Conservation (phyloP, 1,284 basidiomycete species). For the Pterula multifida region DNA sequence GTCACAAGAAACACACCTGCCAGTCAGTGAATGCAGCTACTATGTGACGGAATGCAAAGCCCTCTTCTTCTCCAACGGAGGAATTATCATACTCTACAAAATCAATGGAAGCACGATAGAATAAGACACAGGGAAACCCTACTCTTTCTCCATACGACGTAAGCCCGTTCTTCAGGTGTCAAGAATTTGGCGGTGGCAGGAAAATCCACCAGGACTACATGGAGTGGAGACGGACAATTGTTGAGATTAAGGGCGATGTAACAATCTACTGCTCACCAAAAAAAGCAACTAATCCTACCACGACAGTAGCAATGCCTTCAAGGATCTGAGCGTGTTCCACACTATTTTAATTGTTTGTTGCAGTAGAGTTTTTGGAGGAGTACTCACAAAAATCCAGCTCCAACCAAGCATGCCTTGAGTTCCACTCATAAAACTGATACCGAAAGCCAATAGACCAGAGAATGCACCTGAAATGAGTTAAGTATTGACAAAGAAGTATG, state of each 20-base stretch:
- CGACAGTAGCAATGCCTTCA: conserved; percentile 40
- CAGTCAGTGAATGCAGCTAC: conserved; percentile 46
- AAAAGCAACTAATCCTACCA: conserved; percentile 31
- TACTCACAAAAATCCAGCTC: conserved; percentile 41
- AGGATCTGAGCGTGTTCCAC: conserved; percentile 26
- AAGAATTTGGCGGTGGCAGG: conserved; percentile 45
- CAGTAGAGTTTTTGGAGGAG: conserved; percentile 1
- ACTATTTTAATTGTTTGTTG: background rate
- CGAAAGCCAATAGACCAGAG: conserved; percentile 32
- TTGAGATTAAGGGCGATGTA: background rate
- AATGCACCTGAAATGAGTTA: conserved; percentile 21
- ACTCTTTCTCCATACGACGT: conserved; percentile 54
- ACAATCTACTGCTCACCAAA: conserved; percentile 22
- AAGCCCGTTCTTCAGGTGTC: conserved; percentile 46
- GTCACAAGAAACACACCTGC: conserved; percentile 30
- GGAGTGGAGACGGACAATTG: background rate
- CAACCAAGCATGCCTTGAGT: conserved; percentile 27
- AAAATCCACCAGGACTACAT: conserved; percentile 42
- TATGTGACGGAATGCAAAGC: conserved; percentile 41
- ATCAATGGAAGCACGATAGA: background rate
- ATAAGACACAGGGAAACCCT: conserved; percentile 8
- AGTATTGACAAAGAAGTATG: background rate
- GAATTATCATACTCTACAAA: conserved; percentile 49
- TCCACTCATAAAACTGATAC: conserved; percentile 33
- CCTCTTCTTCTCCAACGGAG: conserved; percentile 53